These are phyloP conservation scores for Blastobotrys mokoenaii DNA, from an alignment of 805 yeast species.

Conservation along the genomic window DNA sequence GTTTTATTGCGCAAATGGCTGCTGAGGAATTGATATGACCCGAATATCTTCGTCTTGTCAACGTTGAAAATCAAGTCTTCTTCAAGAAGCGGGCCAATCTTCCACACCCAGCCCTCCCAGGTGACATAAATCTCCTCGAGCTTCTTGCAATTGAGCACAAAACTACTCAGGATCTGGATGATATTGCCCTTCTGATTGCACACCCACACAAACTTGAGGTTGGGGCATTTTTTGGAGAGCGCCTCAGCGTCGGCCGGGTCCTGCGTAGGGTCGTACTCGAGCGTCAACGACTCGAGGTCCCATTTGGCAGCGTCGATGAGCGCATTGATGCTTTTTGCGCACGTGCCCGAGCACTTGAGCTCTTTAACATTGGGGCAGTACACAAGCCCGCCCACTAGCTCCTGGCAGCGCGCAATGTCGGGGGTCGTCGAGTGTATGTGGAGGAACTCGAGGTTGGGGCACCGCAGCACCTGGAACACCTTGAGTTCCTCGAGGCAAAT, in stretches of 20 bases:
- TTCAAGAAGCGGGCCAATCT: background rate
- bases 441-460: slow-evolving; percentile 1
- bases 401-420: background rate
- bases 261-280: slow-evolving; percentile 1
- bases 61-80: background rate
- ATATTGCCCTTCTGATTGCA: background rate
- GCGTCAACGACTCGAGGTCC: background rate
- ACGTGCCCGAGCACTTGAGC: background rate
- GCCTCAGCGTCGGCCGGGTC: background rate
- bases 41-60: background rate
- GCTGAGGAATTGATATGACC: background rate
- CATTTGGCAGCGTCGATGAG: background rate
- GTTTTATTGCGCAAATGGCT: background rate
- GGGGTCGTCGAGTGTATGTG: background rate
- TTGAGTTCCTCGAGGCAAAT: background rate
- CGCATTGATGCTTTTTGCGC: background rate
- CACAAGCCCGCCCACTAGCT: background rate
- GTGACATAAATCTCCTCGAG: background rate
- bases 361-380: background rate
- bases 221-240: background rate
- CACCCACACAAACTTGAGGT: background rate
- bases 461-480: slow-evolving; percentile 1
- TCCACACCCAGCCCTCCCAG: slow-evolving; percentile 2
- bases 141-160: background rate
- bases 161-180: background rate